Evolutionary conservation across 2,329 filamentous ascomycete genomes (phyloP).

Genomic region (Diaporthe batatas): DNA sequence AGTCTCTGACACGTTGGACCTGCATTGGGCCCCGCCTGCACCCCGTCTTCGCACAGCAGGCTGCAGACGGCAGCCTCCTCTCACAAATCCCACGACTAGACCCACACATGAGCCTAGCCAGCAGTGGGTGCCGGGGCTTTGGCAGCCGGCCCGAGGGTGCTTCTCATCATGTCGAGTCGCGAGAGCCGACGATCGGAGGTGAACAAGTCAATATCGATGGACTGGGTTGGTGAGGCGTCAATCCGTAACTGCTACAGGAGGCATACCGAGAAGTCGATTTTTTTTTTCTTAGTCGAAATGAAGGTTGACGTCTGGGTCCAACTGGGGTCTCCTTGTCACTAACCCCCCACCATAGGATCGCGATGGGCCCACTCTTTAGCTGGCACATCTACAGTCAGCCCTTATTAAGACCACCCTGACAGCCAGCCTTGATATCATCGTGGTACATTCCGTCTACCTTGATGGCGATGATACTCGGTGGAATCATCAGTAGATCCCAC

Average conservation of each 20-base stretch:
- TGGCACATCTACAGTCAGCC: conserved; percentile 20
- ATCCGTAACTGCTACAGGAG: neutral
- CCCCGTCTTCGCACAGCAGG: conserved; percentile 20
- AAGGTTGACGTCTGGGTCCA: conserved; percentile 17
- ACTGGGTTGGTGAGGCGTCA: conserved; percentile 10
- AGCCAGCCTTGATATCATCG: neutral
- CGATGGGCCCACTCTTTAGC: conserved; percentile 16
- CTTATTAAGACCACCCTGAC: conserved; percentile 2
- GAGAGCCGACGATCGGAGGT: conserved; percentile 25
- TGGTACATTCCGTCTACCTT: conserved; percentile 8
- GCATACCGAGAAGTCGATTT: conserved; percentile 16
- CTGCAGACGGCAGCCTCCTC: conserved; percentile 17
- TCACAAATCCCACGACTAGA: conserved; percentile 1
- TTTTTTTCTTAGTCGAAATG: conserved; percentile 10
- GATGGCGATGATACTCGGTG: conserved; percentile 23
- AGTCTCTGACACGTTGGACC: conserved; percentile 27
- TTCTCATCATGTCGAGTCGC: conserved; percentile 15
- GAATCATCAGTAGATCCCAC: conserved; percentile 1
- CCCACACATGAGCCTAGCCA: conserved; percentile 1
- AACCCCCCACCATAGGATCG: conserved; percentile 9
- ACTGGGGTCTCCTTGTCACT: conserved; percentile 20
- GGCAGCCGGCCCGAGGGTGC: conserved; percentile 27
- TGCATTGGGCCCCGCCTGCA: conserved; percentile 20
- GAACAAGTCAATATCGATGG: conserved; percentile 10
- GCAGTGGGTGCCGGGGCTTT: neutral